A percentile compares a stretch with the other conserved stretches of the same genome.
phyloP scores from a whole-genome alignment of 2,329 filamentous ascomycete species.

The Aureobasidium sp. region DNA sequence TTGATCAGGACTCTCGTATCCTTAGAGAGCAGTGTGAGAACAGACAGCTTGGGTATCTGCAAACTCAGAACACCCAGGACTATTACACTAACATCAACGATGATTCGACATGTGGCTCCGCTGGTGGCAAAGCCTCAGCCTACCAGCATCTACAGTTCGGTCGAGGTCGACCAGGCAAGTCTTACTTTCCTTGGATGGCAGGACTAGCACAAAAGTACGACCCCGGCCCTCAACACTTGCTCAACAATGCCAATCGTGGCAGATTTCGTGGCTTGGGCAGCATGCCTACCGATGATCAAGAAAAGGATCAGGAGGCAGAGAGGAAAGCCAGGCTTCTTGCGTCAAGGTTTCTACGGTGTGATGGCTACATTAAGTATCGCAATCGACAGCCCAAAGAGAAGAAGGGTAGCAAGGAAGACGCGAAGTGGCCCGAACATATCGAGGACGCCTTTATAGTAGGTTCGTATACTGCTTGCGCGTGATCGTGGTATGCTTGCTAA shows the following conservation, averaged over 20 bases:
- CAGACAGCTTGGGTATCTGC: slow-evolving; percentile 28
- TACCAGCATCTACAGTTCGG: background rate
- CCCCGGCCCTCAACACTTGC: background rate
- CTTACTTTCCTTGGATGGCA: background rate
- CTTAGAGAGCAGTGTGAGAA: slow-evolving; percentile 37
- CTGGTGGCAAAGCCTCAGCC: background rate
- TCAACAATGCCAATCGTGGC: background rate
- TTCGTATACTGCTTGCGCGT: slow-evolving; percentile 20
- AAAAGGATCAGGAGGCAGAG: slow-evolving; percentile 15
- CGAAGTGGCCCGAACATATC: slow-evolving; percentile 41
- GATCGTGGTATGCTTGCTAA: slow-evolving; percentile 12
- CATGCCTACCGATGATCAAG: slow-evolving; percentile 7
- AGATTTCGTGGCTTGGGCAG: background rate
- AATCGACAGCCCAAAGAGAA: slow-evolving; percentile 31
- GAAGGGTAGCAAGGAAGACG: slow-evolving; percentile 23
- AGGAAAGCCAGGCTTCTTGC: slow-evolving; percentile 21
- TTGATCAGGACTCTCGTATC: slow-evolving; percentile 22
- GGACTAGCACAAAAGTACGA: background rate
- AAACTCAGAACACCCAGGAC: background rate
- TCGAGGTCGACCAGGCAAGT: background rate
- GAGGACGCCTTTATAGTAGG: slow-evolving; percentile 43
- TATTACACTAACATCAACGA: background rate
- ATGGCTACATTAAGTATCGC: slow-evolving; percentile 40
- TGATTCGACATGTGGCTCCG: slow-evolving; percentile 6
- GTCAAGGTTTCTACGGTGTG: slow-evolving; percentile 26